A percentile compares a stretch with the other conserved stretches of the same genome.
Conservation (phyloP, 495 filamentous ascomycete species). For the Opeltia flavorubescens region DNA sequence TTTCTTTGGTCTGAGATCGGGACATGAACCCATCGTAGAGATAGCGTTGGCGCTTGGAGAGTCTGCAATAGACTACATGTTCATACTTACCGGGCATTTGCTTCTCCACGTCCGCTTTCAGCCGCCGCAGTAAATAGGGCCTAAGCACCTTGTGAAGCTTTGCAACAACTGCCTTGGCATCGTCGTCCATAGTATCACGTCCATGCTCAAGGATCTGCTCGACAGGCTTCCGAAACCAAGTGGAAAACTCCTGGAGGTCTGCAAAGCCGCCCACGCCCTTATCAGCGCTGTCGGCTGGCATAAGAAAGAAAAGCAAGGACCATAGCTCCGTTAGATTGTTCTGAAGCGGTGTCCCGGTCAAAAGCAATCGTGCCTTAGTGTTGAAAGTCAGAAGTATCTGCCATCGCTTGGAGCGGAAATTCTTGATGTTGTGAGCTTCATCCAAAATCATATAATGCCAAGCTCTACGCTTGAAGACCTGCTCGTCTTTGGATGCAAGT, state of each 20-base stretch:
- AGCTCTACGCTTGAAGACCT: slow-evolving; percentile 77
- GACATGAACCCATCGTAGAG: slow-evolving; percentile 96
- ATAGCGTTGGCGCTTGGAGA: slow-evolving; percentile 89
- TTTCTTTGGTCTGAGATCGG: slow-evolving; percentile 78
- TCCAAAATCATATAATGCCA: slow-evolving; percentile 99
- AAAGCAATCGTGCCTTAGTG: slow-evolving; percentile 69
- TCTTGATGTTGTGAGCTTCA: slow-evolving; percentile 99
- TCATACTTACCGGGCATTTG: slow-evolving; percentile 98
- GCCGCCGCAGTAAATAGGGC: slow-evolving; percentile 77
- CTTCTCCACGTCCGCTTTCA: slow-evolving; percentile 98
- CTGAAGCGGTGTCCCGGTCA: slow-evolving; percentile 93
- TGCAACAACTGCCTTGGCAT: slow-evolving; percentile 72
- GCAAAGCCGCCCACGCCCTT: slow-evolving; percentile 73
- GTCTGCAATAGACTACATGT: slow-evolving; percentile 84
- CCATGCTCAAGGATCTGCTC: slow-evolving; percentile 94
- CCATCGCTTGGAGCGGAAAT: slow-evolving; percentile 95
- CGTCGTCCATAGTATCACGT: slow-evolving; percentile 81
- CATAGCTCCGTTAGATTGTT: slow-evolving; percentile 95
- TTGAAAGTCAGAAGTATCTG: slow-evolving; percentile 86
- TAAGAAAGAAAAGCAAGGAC: slow-evolving; percentile 93
- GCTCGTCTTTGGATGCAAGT: slow-evolving; percentile 81
- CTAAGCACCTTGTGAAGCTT: slow-evolving; percentile 89
- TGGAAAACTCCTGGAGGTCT: slow-evolving; percentile 79
- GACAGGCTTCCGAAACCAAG: slow-evolving; percentile 84
- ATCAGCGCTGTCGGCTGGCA: slow-evolving; percentile 64